Evolutionary conservation across 1,284 basidiomycete species (phyloP), one percentile per base, ranked within the genome.

Genomic region (Cryptococcus jaspeensis): DNA sequence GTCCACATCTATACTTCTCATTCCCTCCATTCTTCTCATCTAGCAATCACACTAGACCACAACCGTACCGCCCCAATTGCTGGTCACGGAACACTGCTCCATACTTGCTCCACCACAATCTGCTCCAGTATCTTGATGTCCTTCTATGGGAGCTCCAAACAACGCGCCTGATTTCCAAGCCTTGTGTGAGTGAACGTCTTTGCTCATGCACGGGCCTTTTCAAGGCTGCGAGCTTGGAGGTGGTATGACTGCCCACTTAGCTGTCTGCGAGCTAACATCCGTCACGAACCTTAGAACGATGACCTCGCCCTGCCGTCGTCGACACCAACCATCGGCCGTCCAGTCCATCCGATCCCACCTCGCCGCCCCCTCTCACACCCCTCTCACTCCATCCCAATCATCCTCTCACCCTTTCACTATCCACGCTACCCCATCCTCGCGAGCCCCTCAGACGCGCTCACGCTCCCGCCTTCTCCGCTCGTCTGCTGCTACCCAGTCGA

Each of bases 131-230:
- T n/a, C 41, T 43, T 43, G 41, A 46, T 46, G 45, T 46, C 45
- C 45, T 25, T 15, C 32, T n/a, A 43, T 43, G 41, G 18, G 41
- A 43, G 11, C 45, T 7, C 18, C 38, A 53, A 53, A 49, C 47
- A 52, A 59, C 57, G 53, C 57, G 57, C 49, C 57, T 59, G 53
- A 59, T 54, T 55, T 59, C 52, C 43, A 32, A 42, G 37, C 37
- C 36, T 45, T 37, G 25, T 28, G 44, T 58, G 45, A 53, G 51
- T 57, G 18, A n/a, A 16, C 28, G 18, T 36, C 42, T 11, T 9
- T 38, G 11, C n/a, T 38, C 32, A 20, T n/a, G 20, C 20, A 37
- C 25, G 32, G 13, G 13, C 23, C 32, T 20, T 43, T 5, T 22
- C 22, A 40, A 7, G 13, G 2, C 32, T n/a, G 20, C 23, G 40